Conservation (phyloP, 176 grass and related monocot genomes). For the Raddia guianensis region DNA sequence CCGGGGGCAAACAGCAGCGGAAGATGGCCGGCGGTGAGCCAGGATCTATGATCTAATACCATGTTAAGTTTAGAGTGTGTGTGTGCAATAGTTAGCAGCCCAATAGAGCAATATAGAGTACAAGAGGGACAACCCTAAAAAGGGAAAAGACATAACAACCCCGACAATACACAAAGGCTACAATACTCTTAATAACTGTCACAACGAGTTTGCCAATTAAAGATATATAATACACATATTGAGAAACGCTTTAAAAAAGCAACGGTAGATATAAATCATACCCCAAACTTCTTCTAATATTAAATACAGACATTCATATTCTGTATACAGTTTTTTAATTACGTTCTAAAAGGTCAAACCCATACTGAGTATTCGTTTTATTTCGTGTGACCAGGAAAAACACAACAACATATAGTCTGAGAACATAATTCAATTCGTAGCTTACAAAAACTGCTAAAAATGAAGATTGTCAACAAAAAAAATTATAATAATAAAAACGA, state of each 20-base stretch:
- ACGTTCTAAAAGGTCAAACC: not conserved
- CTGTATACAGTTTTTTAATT: not conserved
- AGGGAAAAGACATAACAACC: too few relatives aligned
- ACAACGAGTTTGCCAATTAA: slow-evolving; percentile 1
- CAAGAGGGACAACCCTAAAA: too few relatives aligned
- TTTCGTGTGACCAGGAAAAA: not conserved
- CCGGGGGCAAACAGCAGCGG: too few relatives aligned
- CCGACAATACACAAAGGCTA: too few relatives aligned
- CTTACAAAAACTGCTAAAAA: slow-evolving; percentile 3
- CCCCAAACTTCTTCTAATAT: not conserved
- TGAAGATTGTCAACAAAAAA: slow-evolving; percentile 5
- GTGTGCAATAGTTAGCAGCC: too few relatives aligned
- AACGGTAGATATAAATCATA: not conserved
- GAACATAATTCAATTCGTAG: not conserved
- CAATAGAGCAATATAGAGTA: too few relatives aligned
- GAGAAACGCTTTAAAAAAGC: slow-evolving; percentile 1
- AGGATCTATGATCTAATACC: too few relatives aligned
- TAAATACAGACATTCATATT: not conserved
- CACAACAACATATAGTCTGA: slow-evolving; percentile 7
- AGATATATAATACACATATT: not conserved
- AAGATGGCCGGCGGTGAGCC: too few relatives aligned
- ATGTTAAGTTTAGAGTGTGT: too few relatives aligned
- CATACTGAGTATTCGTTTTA: not conserved
- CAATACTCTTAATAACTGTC: not conserved
- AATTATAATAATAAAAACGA: not conserved